Base-by-base conservation (phyloP, 2,329 filamentous ascomycete genomes). In the Paecilomyces fulvus region DNA sequence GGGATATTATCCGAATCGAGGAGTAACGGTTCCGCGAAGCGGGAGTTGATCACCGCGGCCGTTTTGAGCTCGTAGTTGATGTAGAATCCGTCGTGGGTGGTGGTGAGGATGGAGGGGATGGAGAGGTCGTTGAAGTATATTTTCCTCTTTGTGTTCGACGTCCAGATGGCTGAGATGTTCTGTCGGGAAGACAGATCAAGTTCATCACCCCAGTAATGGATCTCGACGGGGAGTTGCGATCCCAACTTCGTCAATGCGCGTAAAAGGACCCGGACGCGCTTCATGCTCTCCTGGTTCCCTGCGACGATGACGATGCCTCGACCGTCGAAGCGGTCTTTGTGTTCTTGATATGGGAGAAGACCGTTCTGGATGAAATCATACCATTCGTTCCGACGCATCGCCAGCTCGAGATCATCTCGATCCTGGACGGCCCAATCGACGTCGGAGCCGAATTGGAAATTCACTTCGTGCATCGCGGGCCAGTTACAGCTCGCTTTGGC, bases 1-100 rank as follows among this genome's bases (percentile, higher is more conserved):
- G 70, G 69, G 50, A 72, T 62, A 55, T 72, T 73, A 59, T 73
- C 70, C 9, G 69, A 69, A 60, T 73, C 70, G n/a, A 73, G 58
- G 1, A 73, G 58, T 10, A 73, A 59, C 3, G 63, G 62, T 58
- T 73, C 70, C 28, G 67, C 66, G 58, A 72, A 73, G 25, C 66
- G 66, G 6, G 70, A 70, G 55, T 72, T 71, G 58, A 73, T 55
- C 30, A 72, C 43, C 10, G 70, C 68, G 1, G 68, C 69, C 8
- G 67, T 67, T 60, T 72, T 72, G 59, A 37, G 33, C 12, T 37
- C 12, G 33, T 37, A 37, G 12, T 37, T 37, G 12, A 37, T 37
- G 12, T 37, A 37, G 33, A 37, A 37, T 5, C 33, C 33, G 3
- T 37, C 33, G 33, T 37, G 33, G n/a, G n/a, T 37, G 2, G 33